Evolutionary conservation across 78 protist genomes (phyloP), one percentile per base, ranked within the genome.

Genomic region (Dictyostelium purpureum): DNA sequence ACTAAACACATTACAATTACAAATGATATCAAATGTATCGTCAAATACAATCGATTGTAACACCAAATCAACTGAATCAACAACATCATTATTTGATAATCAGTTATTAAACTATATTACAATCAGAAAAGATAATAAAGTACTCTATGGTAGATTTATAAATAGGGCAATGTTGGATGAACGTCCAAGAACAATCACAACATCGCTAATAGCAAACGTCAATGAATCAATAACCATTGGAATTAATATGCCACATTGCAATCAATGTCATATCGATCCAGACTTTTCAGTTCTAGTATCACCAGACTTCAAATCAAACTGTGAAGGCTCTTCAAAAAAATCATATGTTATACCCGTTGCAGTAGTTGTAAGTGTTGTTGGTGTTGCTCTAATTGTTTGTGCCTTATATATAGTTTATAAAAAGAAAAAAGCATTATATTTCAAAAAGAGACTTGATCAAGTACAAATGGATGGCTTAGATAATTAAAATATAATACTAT

Each of bases 191-290:
- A 24, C 42, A 4, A 51, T 43, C 9, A 49, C 77, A 33, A 35
- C 24, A 3, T 65, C 70, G 10, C 10, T 67, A 31, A 33, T 40
- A 10, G 24, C 42, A 26, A n/a, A n/a, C n/a, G n/a, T n/a, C n/a
- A 49, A 47, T 42, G 6, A 38, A 19, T 51, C 52, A 2, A 61
- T 66, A 10, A 47, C 31, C 10, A n/a, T 66, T 49, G 89, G 77
- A 26, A 63, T 80, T 19, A 80, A 43, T 24, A 18, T 80, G n/a
- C 89, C 89, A 47, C 43, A 47, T n/a, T 65, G 61, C 19, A 12
- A 24, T 6, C 31, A 28, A 26, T 42, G 38, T 51, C 21, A 28
- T 10, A 14, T 80, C 1, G 89, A 80, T 80, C 89, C 89, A n/a
- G n/a, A n/a, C n/a, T n/a, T n/a, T n/a, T n/a, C n/a, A n/a, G n/a